Evolutionary conservation across 2,329 filamentous ascomycete species (phyloP), one percentile per base, ranked within the genome.

Genomic region (Penicillium sp.): DNA sequence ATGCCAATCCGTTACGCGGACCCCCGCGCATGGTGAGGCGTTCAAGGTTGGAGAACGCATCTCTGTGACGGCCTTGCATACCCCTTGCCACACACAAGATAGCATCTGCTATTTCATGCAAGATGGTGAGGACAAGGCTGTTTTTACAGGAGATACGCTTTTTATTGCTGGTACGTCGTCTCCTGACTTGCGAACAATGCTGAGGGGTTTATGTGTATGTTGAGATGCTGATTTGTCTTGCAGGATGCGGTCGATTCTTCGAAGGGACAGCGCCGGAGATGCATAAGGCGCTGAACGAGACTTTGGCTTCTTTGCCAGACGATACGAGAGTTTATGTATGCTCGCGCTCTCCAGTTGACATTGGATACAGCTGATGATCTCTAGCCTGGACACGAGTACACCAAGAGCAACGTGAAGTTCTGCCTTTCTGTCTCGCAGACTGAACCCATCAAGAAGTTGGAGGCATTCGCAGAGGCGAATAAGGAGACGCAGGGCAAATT

Each of bases 1-100:
- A 73, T 97, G 94, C 77, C 85, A 90, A 65, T 86, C 86, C 26
- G 94, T 97, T 51, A 93, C 89, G 26, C 84, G 84, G 69, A 96
- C 90, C 0, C 94, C 94, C 0, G 79, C 81, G 3, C 86, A 98
- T 75, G 88, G 89, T 45, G 87, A 92, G 67, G 87, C 83, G 3
- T 97, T 97, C 83, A 90, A 87, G 66, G 87, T 99, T 65, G 95
- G 95, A 60, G 83, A 87, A 46, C 85, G 85, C 68, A 95, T 99
- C 76, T 85, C 86, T 15, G 90, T 97, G 61, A 94, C 87, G 74
- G 91, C 91, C 26, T 82, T 98, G n/a, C 91, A 98, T 79, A 99
- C 95, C 13, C 95, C 95, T 1, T 99, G 95, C 78, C 95, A 99
- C 76, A 99, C 95, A 1, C 93, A 97, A 81, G 95, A 99, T 81